Conservation (phyloP, 495 filamentous ascomycete genomes). For the Daldinia bambusicola region DNA sequence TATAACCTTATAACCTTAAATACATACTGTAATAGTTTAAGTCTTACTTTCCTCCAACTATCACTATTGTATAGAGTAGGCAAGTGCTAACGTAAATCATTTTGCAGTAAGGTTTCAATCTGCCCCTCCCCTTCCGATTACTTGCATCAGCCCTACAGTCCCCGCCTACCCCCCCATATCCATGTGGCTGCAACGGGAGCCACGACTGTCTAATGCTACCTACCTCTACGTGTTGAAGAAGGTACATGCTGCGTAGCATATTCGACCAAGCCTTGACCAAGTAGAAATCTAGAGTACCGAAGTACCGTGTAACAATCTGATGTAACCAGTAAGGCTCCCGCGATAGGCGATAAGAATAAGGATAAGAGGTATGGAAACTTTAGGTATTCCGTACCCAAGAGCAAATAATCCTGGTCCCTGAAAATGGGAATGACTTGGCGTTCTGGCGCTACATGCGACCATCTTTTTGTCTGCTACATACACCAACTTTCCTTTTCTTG, state of each 20-base stretch:
- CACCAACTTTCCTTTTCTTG: neutral
- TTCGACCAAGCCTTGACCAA: no score
- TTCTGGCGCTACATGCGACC: slow-evolving; percentile 10
- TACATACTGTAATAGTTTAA: neutral
- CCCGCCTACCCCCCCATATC: slow-evolving; percentile 28
- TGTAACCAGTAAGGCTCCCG: neutral
- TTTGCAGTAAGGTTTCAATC: neutral
- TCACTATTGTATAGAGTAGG: neutral
- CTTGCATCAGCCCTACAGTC: slow-evolving; percentile 29
- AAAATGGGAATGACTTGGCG: slow-evolving; percentile 26
- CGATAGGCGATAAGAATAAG: slow-evolving; percentile 33
- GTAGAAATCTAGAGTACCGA: neutral
- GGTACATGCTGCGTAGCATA: no score
- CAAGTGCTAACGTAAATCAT: neutral
- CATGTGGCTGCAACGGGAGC: slow-evolving; percentile 20
- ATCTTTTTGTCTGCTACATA: neutral
- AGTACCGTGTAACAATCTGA: no score
- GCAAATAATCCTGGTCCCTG: slow-evolving; percentile 18
- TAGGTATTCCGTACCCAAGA: neutral
- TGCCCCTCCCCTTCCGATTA: slow-evolving; percentile 9
- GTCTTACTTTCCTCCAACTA: neutral
- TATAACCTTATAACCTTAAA: no score
- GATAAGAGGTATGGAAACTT: neutral
- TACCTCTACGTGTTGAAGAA: no score
- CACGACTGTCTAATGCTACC: neutral